Base-by-base conservation (phyloP, 1,284 basidiomycete species). In the Schizophyllum amplum region DNA sequence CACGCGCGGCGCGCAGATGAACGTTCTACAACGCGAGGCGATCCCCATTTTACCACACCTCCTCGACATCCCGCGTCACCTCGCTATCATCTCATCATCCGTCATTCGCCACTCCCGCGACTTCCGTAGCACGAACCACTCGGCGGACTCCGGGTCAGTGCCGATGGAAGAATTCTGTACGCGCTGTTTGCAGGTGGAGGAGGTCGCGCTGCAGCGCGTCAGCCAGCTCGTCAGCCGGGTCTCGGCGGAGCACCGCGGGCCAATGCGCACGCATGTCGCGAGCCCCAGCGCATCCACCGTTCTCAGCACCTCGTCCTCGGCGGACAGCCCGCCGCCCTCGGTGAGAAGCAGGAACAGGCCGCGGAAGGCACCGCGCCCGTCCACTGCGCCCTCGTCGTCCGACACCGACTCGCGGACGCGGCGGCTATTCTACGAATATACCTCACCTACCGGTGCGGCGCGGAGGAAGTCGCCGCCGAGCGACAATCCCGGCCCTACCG, bases 81-180 rank as follows among this genome's bases (percentile, higher is more conserved):
- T 91, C 47, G 87, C 89, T 15, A 77, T 83, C 55, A 74, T 92
- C 54, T 79, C 83, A 24, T 87, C 88, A n/a, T 79, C 86, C 50
- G 78, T 92, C 17, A 81, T 86, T 54, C 84, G 87, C 47, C 77
- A 81, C 62, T 75, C 76, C 33, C 71, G 74, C 59, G 71, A 75
- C 46, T 68, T 71, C 51, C 68, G 68, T 22, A 20, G 20, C 9
- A 56, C 66, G 72, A 68, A 51, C 61, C 69, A 9, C 68, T 64
- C 48, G 61, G 63, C 24, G 26, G 68, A 69, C 47, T 58, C 65
- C 15, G 65, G 62, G 53, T 71, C 74, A 57, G 57, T 58, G 51
- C 60, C 65, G 15, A 59, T 82, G 17, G 69, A 75, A 15, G 74
- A 77, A 49, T 73, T 84, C 25, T 84, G 81, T 61, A 73, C 72